Conservation (phyloP, 768 basidiomycete species). For the Ephemerocybe angulata region DNA sequence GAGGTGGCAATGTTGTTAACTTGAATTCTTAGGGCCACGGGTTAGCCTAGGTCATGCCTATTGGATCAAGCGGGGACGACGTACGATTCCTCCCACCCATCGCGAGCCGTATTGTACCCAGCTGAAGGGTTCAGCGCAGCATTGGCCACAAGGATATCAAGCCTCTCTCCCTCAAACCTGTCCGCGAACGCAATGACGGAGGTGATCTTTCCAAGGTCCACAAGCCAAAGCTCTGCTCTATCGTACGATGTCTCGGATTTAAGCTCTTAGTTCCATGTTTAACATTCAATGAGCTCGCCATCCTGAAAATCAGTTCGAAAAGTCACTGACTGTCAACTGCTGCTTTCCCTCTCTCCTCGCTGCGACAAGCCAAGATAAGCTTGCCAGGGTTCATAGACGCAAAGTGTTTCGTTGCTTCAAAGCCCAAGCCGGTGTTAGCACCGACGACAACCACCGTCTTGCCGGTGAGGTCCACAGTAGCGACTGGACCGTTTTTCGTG, state of each 20-base stretch:
- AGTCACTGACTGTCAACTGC: conserved; percentile 32
- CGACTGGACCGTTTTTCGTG: conserved; percentile 23
- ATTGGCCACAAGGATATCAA: conserved; percentile 45
- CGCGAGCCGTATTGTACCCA: conserved; percentile 23
- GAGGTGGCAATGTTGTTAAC: conserved; percentile 40
- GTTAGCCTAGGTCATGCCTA: not conserved
- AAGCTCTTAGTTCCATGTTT: conserved; percentile 21
- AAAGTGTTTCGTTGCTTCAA: conserved; percentile 45
- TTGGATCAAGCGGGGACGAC: conserved; percentile 10
- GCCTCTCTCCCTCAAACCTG: conserved; percentile 26
- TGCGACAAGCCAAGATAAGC: conserved; percentile 39
- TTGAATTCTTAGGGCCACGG: conserved; percentile 34
- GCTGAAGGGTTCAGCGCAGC: conserved; percentile 23
- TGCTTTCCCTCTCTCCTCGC: conserved; percentile 29
- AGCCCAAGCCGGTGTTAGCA: conserved; percentile 50
- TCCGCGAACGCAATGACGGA: conserved; percentile 39
- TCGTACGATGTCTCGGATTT: conserved; percentile 30
- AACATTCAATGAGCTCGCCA: not conserved
- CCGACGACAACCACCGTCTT: conserved; percentile 49
- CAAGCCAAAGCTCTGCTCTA: conserved; percentile 33
- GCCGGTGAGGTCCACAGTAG: conserved; percentile 32
- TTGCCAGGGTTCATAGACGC: conserved; percentile 40
- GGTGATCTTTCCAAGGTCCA: conserved; percentile 40
- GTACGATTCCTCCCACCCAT: conserved; percentile 42
- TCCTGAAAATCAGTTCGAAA: not conserved